Base-by-base conservation (phyloP, 768 basidiomycete species). In the Trametes meyenii region DNA sequence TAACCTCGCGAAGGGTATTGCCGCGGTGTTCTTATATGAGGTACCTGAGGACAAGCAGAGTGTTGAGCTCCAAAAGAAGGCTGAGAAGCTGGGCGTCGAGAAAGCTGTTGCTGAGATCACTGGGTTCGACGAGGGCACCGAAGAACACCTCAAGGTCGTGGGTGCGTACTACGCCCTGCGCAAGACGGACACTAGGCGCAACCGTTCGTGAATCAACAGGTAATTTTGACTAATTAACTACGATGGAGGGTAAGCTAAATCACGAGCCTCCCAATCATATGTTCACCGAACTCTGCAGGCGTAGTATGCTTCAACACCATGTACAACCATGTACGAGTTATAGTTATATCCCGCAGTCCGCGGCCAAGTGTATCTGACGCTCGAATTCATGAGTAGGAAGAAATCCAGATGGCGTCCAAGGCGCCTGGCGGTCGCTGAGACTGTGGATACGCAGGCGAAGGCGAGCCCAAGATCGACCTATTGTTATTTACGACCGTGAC, bases 11-110 rank as follows among this genome's bases (percentile, higher is more conserved):
- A 68, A 65, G 24, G 76, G 74, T 13, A 72, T 77, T 35, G 77
- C 76, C 0, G 77, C 77, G 3, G 75, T 73, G 38, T 69, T 78
- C 56, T 55, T 71, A 50, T 75, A 70, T 49, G 71, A 74, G 55
- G 50, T 63, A n/a, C 65, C 72, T 29, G 71, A 73, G 10, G 76
- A 77, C 67, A 66, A 71, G 50, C 73, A 76, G 60, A 72, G 72
- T 54, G 70, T 67, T 58, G 71, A 75, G 63, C 66, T 75, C 45
- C 69, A 66, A 50, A 64, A 68, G 51, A 68, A 69, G 52, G 54
- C 77, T 2, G 36, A 62, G 23, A 55, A 69, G 36, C 55, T 58
- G 56, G 76, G 76, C 4, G 58, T 75, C n/a, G 70, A 62, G 33
- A 65, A 62, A 36, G 70, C 69, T 11, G 63, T 76, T 8, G 60